Base-by-base conservation (phyloP, 345 rosid species). In the Gossypium thurberi region DNA sequence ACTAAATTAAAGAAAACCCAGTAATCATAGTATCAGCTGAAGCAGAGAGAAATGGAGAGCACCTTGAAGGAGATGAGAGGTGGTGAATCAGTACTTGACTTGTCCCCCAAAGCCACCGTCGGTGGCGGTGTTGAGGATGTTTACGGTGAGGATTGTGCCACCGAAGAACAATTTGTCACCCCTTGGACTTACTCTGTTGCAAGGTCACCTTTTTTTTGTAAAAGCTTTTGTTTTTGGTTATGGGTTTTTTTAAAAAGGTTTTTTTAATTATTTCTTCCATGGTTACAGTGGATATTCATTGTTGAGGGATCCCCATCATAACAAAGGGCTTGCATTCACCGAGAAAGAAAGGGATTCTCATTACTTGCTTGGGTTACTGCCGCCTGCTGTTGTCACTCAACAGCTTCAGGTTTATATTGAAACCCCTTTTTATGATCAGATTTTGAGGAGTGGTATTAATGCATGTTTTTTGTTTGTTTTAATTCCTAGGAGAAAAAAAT, bases 181-280 rank as follows among this genome's bases (percentile, higher is more conserved):
- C 98, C 98, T n/a, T 93, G 98, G 98, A 84, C 96, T 58, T 80
- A 77, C 83, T 87, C 94, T 40, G 91, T 94, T 63, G 94, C 97
- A 59, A 91, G 96, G 97, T 85, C 71, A 69, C 66, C 8, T 43
- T 66, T 73, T 33, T 42, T 46, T 2, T 61, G 42, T 52, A 33
- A 33, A 42, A 57, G 23, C 55, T 73, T 47, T 44, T 43, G 46
- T 44, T 50, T 15, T 13, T 9, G n/a, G 23, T 62, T 33, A 48
- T 73, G 10, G 52, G 6, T 18, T 14, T 18, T 18, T 72, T 17
- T 14, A 0, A 0, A 0, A 17, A 6, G 8, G 1, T n/a, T 8
- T 21, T 13, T 50, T 15, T 15, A 14, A 14, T 6, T 50, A 13
- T 50, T 15, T 3, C 25, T 10, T 56, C 42, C 13, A 9, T 74